Evolutionary conservation across 148 eudicot species (phyloP).

Genomic region (Chenopodium quinoa): DNA sequence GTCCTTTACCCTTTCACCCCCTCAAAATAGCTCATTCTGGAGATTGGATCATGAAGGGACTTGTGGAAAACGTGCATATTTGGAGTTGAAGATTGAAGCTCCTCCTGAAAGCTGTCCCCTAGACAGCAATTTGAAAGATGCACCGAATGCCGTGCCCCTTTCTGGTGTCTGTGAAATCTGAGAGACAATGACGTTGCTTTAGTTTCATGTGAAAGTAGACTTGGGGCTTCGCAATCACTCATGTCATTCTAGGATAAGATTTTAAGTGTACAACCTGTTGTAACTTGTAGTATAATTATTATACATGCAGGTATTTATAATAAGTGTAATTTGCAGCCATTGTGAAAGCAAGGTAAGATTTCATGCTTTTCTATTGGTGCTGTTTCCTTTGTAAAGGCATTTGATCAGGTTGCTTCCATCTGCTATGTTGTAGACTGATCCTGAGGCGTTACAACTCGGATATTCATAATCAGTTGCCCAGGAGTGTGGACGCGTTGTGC

Average conservation of each 20-base stretch:
- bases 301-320: background rate
- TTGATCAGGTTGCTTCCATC: background rate
- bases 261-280: background rate
- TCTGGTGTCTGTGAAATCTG: background rate
- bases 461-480: no score
- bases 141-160: background rate
- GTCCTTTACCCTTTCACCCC: background rate
- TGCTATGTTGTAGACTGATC: background rate
- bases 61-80: background rate
- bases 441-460: no score
- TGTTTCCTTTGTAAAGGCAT: background rate
- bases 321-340: background rate
- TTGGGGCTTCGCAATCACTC: background rate
- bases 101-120: background rate
- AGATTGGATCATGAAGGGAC: background rate
- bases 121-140: background rate
- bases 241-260: background rate
- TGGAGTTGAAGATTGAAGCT: slow-evolving; percentile 3
- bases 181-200: background rate
- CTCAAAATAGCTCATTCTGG: background rate
- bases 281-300: slow-evolving; percentile 15
- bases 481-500: no score
- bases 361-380: background rate
- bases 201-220: slow-evolving; percentile 18
- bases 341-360: background rate